phyloP scores from a whole-genome alignment of 306 rosid species.

The Phaseolus lunatus region DNA sequence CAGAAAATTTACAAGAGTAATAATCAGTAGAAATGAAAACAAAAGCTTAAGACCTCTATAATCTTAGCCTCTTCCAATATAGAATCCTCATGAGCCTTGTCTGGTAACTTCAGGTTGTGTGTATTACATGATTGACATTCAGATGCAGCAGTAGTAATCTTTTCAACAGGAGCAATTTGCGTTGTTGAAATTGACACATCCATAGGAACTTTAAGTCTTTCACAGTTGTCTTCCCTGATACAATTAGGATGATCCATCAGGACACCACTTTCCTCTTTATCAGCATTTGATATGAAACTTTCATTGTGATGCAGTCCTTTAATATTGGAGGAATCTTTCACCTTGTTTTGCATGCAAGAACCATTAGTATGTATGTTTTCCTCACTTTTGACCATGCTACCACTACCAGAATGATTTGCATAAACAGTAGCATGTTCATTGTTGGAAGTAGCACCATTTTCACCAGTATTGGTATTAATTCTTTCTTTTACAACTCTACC shows the following conservation, averaged over 20 bases:
- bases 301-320: slow-evolving; percentile 61
- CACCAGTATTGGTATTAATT: slow-evolving; percentile 44
- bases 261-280: slow-evolving; percentile 53
- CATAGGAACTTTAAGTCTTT: slow-evolving; percentile 45
- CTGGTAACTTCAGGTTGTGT: slow-evolving; percentile 56
- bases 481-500: slow-evolving; percentile 58
- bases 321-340: slow-evolving; percentile 50
- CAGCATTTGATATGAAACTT: slow-evolving; percentile 50
- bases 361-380: slow-evolving; percentile 47
- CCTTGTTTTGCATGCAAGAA: slow-evolving; percentile 55
- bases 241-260: slow-evolving; percentile 54
- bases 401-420: slow-evolving; percentile 53
- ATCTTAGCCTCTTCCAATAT: slow-evolving; percentile 86
- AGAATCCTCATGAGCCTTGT: slow-evolving; percentile 90
- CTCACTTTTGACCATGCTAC: slow-evolving; percentile 53
- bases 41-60: slow-evolving; percentile 71
- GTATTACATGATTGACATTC: slow-evolving; percentile 55
- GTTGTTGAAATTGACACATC: slow-evolving; percentile 51
- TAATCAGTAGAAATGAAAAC: slow-evolving; percentile 31
- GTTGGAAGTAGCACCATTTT: slow-evolving; percentile 49
- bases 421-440: slow-evolving; percentile 53
- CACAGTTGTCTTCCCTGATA: slow-evolving; percentile 51
- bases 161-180: slow-evolving; percentile 52
- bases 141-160: slow-evolving; percentile 50
- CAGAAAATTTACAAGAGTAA: slow-evolving; percentile 36